Base-by-base conservation (phyloP, 2,329 filamentous ascomycete genomes). In the Onygenales sp. region DNA sequence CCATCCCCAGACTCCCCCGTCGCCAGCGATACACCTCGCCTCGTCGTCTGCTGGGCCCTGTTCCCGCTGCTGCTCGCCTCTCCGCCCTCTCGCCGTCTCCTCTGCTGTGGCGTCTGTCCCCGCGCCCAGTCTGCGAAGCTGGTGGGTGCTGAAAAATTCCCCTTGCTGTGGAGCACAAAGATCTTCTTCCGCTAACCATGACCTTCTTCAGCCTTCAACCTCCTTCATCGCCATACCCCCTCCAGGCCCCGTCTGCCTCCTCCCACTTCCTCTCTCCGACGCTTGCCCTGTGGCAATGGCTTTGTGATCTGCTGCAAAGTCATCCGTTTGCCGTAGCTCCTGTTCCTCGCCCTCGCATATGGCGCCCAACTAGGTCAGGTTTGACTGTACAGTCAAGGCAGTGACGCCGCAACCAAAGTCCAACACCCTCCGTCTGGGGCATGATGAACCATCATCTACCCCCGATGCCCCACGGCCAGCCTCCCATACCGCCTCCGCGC, bases 401-500 rank as follows among this genome's bases (percentile, higher is more conserved):
- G 62, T 56, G 55, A 54, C 54, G 56, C 58, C 53, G 60, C 57
- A 53, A 7, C 14, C 32, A 17, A 32, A 32, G 33, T 11, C 39
- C 14, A 36, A 21, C n/a, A n/a, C 14, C 10, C 62, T 61, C 14
- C 32, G 37, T 48, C 60, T 58, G 64, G 63, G 63, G 67, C 66
- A 72, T 66, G 65, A 73, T 73, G 68, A 73, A 73, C 62, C 70
- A 72, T 60, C 70, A 73, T 63, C 61, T 71, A 59, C 69, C 66
- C 61, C 66, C 65, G 58, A 73, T 70, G 67, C 69, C 65, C 58
- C 72, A 74, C 67, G 72, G 72, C 70, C 73, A 74, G 65, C 73
- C 74, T 52, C 74, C 76, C 43, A 76, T 76, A 64, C 74, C 74
- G 63, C 73, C 74, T 52, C 69, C 73, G 27, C 71, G 73, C 56